Percentiles rank a stretch among this genome's conserved stretches.
These are phyloP conservation scores for Mediolabrus comicus DNA, from an alignment of 108 stramenopile species.

Conservation along the genomic window DNA sequence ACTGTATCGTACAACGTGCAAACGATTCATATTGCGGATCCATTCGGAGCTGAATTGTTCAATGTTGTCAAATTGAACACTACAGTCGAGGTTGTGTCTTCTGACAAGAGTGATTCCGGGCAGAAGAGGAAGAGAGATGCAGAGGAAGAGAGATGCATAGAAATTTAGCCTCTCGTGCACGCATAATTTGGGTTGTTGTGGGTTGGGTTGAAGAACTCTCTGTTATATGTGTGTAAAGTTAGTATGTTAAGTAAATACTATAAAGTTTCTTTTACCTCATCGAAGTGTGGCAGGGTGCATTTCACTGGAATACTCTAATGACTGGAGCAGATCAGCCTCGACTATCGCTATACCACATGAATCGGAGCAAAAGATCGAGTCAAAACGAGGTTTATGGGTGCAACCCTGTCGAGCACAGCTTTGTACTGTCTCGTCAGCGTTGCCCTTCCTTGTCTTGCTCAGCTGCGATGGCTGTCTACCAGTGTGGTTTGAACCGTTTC, in stretches of 20 bases:
- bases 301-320: conserved; percentile 65
- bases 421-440: neutral
- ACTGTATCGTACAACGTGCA: neutral
- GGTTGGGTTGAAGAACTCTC: too few species aligned
- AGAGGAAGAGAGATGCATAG: too few species aligned
- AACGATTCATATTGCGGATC: neutral
- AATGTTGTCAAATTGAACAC: neutral
- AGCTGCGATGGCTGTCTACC: neutral
- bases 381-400: conserved; percentile 59
- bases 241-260: too few species aligned
- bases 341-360: conserved; percentile 70
- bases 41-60: neutral
- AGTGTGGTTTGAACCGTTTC: neutral
- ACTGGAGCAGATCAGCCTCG: conserved; percentile 67
- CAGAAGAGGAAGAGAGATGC: too few species aligned
- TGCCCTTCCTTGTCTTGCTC: neutral
- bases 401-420: conserved; percentile 59
- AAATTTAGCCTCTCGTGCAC: too few species aligned
- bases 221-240: too few species aligned
- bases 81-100: neutral
- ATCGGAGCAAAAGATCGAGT: conserved; percentile 85
- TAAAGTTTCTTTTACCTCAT: too few species aligned
- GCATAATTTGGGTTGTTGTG: too few species aligned
- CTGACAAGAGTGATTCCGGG: too few species aligned
- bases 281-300: conserved; percentile 67